Evolutionary conservation across 2,329 filamentous ascomycete species (phyloP).

Genomic region (Microdochium paspali): DNA sequence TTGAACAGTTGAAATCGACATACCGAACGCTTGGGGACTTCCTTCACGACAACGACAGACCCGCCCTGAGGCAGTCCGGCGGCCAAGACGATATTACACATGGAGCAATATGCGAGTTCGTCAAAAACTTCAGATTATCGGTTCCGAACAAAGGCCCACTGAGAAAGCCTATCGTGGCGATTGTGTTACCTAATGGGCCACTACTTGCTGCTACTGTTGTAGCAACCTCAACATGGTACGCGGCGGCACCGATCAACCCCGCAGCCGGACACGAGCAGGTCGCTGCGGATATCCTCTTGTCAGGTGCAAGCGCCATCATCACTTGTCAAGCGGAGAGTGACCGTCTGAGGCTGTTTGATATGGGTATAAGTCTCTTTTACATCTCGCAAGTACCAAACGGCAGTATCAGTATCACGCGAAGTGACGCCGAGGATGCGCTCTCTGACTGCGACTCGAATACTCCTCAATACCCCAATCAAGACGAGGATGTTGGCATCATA

Average conservation of each 20-base stretch:
- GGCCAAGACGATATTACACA: slow-evolving; percentile 19
- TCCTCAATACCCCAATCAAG: slow-evolving; percentile 29
- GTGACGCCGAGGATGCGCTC: too few species aligned
- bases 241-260: slow-evolving; percentile 40
- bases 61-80: slow-evolving; percentile 17
- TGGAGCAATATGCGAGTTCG: slow-evolving; percentile 18
- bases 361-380: slow-evolving; percentile 27
- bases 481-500: slow-evolving; percentile 38
- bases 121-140: slow-evolving; percentile 22
- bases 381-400: slow-evolving; percentile 18
- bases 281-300: slow-evolving; percentile 36
- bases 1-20: slow-evolving; percentile 1
- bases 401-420: slow-evolving; percentile 26
- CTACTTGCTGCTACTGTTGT: slow-evolving; percentile 39
- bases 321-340: slow-evolving; percentile 29
- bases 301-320: slow-evolving; percentile 34
- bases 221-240: slow-evolving; percentile 39
- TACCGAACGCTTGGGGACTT: slow-evolving; percentile 29
- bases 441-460: too few species aligned
- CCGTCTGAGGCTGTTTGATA: slow-evolving; percentile 25
- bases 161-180: slow-evolving; percentile 33
- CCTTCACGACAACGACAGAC: slow-evolving; percentile 13
- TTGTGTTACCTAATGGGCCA: slow-evolving; percentile 43
- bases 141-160: slow-evolving; percentile 2
- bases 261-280: slow-evolving; percentile 39